Evolutionary conservation across 331 rosid species (phyloP), one percentile per base, ranked within the genome.

Genomic region (Telfairia occidentalis): DNA sequence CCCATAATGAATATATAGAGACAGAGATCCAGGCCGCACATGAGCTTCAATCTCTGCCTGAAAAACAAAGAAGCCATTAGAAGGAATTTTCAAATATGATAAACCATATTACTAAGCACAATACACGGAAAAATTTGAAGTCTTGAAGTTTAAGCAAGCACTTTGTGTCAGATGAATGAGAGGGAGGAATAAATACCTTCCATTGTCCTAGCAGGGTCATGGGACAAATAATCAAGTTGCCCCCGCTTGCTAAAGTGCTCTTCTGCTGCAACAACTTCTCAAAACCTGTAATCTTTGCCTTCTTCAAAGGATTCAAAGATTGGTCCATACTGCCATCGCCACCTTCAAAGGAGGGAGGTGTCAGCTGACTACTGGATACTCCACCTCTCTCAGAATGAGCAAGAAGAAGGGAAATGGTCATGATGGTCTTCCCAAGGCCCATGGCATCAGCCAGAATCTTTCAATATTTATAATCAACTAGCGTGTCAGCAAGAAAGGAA

Each of bases 361-460:
- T 73, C 63, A 75, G 75, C 79, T 84, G 96, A 87, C 78, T 80
- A 79, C 74, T 76, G 48, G 81, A 77, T 76, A 80, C 73, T 82
- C 90, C 91, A 83, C 86, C 85, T 70, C 86, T 85, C 74, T 86
- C 89, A 66, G 90, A 88, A 84, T 85, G 86, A 64, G 92, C 83
- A 74, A 87, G 84, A 77, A 92, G 97, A 80, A 93, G 96, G 29
- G 96, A 81, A 82, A 94, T 89, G 79, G 97, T 91, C 98, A 94
- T 94, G 61, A 94, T 86, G 73, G 98, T 94, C 90, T 94, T 94
- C 78, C 98, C 98, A 73, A 94, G 88, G 72, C 98, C 98, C 98
- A 94, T 94, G 73, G 97, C 88, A 91, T 94, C 98, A 77, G 97
- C 98, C 81, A 94, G 84, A 85, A 94, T 91, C 98, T 94, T 87